phyloP scores from a whole-genome alignment of 306 rosid genomes.

The Citrullus amarus region DNA sequence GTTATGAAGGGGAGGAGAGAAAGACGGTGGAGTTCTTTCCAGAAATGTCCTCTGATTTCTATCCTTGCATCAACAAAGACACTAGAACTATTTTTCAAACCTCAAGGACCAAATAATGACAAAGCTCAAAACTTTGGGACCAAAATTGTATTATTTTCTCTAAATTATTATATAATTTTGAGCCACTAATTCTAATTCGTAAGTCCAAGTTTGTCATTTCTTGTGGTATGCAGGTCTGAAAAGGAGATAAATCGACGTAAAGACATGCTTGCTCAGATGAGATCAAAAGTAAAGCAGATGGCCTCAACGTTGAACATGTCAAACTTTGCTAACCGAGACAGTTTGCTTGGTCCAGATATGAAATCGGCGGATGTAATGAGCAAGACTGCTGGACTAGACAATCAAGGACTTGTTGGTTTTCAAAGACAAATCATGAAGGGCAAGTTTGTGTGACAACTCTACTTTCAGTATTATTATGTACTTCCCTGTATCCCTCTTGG shows the following conservation, averaged over 20 bases:
- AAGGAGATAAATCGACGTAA: constrained; percentile 26
- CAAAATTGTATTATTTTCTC: background rate
- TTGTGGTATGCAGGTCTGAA: constrained; percentile 16
- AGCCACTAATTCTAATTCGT: background rate
- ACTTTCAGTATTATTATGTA: background rate
- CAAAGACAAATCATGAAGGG: constrained; percentile 31
- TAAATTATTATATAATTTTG: background rate
- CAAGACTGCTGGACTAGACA: constrained; percentile 19
- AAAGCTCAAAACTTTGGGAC: background rate
- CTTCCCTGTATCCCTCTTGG: background rate
- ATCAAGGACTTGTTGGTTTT: constrained; percentile 26
- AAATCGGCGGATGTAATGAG: constrained; percentile 21
- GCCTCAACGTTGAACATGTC: constrained; percentile 32
- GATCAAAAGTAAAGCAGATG: constrained; percentile 26
- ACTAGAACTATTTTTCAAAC: background rate
- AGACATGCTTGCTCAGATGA: constrained; percentile 20
- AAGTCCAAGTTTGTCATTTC: background rate
- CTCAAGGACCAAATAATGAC: background rate
- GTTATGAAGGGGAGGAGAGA: background rate
- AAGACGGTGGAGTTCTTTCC: background rate
- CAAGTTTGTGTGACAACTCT: background rate
- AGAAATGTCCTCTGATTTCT: background rate
- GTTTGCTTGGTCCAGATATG: constrained; percentile 27
- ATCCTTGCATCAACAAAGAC: background rate
- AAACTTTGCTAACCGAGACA: constrained; percentile 22